Percentiles rank a stretch among this genome's conserved stretches.
phyloP scores from a whole-genome alignment of 495 filamentous ascomycete genomes.

The Penicillium canariense region DNA sequence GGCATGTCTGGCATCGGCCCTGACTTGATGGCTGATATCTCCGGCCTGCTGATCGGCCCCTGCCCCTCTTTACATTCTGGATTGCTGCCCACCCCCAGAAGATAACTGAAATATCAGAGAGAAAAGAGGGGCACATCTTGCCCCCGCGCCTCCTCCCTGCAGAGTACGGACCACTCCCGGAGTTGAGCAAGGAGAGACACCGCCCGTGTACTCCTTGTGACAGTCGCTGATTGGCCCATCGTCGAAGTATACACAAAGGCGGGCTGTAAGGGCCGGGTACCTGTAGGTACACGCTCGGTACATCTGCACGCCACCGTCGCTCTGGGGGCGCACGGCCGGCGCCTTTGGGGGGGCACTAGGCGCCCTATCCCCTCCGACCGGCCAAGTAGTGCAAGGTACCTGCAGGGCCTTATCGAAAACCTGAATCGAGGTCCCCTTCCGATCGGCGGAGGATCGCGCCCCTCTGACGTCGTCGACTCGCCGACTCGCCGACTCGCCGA shows the following conservation, averaged over 20 bases:
- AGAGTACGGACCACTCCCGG: too few relatives aligned
- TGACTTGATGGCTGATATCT: slow-evolving; percentile 6
- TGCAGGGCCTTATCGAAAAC: slow-evolving; percentile 30
- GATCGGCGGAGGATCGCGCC: slow-evolving; percentile 4
- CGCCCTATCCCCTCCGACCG: too few relatives aligned
- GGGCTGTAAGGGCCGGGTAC: slow-evolving; percentile 21
- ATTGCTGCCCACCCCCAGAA: neutral
- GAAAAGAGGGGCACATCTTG: neutral
- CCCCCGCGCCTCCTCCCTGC: too few relatives aligned
- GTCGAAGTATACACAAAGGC: neutral
- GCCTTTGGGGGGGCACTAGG: too few relatives aligned
- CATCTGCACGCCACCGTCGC: neutral
- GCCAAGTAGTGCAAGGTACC: slow-evolving; percentile 31
- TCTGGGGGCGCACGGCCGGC: too few relatives aligned
- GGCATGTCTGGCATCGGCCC: too few relatives aligned
- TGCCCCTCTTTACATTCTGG: neutral
- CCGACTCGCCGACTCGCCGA: slow-evolving; percentile 7
- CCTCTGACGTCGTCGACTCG: slow-evolving; percentile 22
- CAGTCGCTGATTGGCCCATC: neutral
- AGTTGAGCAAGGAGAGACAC: neutral
- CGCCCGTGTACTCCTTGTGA: slow-evolving; percentile 1
- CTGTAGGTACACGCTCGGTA: slow-evolving; percentile 27
- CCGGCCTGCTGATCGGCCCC: slow-evolving; percentile 6
- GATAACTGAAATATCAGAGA: neutral
- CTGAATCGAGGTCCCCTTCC: slow-evolving; percentile 10